Base-by-base conservation (phyloP, 495 filamentous ascomycete species). In the Penicillium herquei region DNA sequence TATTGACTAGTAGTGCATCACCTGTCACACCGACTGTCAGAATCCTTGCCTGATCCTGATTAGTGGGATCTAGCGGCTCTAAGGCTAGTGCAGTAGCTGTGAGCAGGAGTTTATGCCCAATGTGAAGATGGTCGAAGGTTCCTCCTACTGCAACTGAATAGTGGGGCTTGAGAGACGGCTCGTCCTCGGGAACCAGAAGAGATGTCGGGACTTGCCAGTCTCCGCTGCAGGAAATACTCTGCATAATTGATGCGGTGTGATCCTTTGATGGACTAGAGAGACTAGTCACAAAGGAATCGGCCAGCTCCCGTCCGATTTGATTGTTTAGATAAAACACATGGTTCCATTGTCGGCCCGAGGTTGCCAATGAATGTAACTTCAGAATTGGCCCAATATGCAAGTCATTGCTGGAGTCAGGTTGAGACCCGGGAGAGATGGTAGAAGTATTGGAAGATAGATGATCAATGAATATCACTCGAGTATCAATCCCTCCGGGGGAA, bases 41-140 rank as follows among this genome's bases (percentile, higher is more conserved):
- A 13, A 63, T 37, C 32, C 78, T 80, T 35, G 81, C 77, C 52
- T 71, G 58, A 18, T 56, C 35, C 39, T 46, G 31, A 17, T 62
- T 50, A 18, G 63, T 58, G 4, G 67, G 50, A 63, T 52, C 65
- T 4, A 68, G 62, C 3, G 78, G 72, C 3, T 83, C 80, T 14
- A 93, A 70, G 9, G 90, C 76, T 47, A 96, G 76, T 5, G 88
- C 87, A 8, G 85, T 88, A 61, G 92, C 92, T 7, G 92, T 93
- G 35, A 98, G 77, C 7, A 98, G 82, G 18, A 97, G 79, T 66
- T 96, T 97, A 76, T 98, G 94, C n/a, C 94, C 94, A 30, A 89
- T 82, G 66, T 98, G 94, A 37, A 98, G 83, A 71, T 98, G 90
- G 70, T 98, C 94, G 68, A 98, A 98, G 4, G 94, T 98, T 16